These are phyloP conservation scores for Volvox carteri DNA, from an alignment of 163 green algal species.

Conservation along the genomic window DNA sequence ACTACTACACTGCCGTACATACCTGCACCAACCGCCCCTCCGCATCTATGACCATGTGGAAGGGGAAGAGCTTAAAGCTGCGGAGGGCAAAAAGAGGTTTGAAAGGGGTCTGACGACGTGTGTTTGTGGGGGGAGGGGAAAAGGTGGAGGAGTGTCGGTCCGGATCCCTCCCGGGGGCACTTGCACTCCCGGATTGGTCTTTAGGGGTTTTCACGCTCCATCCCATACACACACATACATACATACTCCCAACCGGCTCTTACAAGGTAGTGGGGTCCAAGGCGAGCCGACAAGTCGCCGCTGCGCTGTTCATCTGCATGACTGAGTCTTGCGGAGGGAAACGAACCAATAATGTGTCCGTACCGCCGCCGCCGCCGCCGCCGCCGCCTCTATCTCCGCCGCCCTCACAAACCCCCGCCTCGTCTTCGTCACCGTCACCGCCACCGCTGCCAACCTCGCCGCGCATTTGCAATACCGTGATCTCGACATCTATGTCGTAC, in stretches of 20 bases:
- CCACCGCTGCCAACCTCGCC: background rate
- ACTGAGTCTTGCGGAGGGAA: slow-evolving; percentile 10
- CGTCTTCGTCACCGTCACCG: background rate
- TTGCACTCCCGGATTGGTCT: too few relatives aligned
- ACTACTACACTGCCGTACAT: too few relatives aligned
- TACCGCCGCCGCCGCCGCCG: background rate
- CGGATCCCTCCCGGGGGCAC: too few relatives aligned
- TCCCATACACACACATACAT: too few relatives aligned
- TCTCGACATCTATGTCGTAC: slow-evolving; percentile 5
- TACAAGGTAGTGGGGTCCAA: slow-evolving; percentile 26
- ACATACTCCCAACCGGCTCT: too few relatives aligned
- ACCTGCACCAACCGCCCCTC: slow-evolving; percentile 38
- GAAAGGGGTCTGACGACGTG: background rate
- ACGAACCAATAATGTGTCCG: background rate
- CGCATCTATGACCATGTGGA: slow-evolving; percentile 40
- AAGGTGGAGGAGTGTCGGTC: background rate
- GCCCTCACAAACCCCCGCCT: too few relatives aligned
- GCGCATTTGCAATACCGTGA: slow-evolving; percentile 1
- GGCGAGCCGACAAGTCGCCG: slow-evolving; percentile 22
- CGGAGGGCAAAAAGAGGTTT: background rate
- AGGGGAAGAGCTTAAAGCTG: slow-evolving; percentile 48
- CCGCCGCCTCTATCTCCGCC: background rate
- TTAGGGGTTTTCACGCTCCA: too few relatives aligned
- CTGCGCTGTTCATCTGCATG: background rate
- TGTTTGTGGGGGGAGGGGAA: background rate